Conservation (phyloP, 306 rosid genomes). For the Cucumis hystrix region DNA sequence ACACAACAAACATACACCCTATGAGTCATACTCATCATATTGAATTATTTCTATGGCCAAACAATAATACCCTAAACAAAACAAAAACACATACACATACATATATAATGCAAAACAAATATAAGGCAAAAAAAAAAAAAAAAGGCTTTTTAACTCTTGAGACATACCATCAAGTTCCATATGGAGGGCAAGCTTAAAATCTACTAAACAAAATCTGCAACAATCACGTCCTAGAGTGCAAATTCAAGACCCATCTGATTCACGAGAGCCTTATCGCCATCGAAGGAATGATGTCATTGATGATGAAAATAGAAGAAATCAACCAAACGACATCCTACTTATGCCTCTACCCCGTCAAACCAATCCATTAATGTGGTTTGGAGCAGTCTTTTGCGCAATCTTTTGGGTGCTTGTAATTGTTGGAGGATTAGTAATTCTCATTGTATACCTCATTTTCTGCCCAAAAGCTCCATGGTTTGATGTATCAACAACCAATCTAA, state of each 20-base stretch:
- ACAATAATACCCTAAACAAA: no score
- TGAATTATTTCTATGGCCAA: no score
- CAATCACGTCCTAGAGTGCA: neutral
- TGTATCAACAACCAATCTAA: conserved; percentile 41
- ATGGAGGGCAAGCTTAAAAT: neutral
- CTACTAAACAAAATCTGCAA: neutral
- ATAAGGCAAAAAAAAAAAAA: no score
- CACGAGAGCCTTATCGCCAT: neutral
- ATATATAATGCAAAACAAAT: no score
- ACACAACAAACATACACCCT: no score
- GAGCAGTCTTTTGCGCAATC: conserved; percentile 47
- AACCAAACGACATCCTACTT: neutral
- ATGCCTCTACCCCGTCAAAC: conserved; percentile 16
- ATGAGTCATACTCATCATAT: no score
- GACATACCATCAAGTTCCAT: neutral
- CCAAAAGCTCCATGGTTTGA: conserved; percentile 68
- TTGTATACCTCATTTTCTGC: conserved; percentile 64
- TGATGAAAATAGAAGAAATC: neutral
- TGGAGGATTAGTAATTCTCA: conserved; percentile 65
- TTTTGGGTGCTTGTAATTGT: conserved; percentile 68
- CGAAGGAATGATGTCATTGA: neutral
- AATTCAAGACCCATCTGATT: neutral
- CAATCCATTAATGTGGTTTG: conserved; percentile 35
- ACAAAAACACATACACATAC: no score
- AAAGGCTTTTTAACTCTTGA: no score